phyloP scores from a whole-genome alignment of 164 flowering plant genomes.

The Aristolochia californica region DNA sequence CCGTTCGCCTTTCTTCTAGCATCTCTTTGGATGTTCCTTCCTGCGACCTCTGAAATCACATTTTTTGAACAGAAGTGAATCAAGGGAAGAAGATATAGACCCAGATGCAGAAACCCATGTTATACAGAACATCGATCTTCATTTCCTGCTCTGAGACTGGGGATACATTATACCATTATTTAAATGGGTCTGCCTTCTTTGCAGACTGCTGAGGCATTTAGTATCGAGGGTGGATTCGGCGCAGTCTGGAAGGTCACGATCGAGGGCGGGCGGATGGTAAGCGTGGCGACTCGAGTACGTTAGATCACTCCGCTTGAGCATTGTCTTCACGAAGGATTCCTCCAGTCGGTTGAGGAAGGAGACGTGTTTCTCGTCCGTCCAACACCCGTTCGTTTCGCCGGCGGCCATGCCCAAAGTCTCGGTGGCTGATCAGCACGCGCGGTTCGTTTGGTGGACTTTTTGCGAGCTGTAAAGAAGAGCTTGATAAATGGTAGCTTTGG shows the following conservation, averaged over 20 bases:
- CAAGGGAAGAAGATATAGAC: background rate
- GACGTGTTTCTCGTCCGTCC: slow-evolving; percentile 65
- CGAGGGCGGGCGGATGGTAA: slow-evolving; percentile 21
- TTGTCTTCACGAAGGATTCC: slow-evolving; percentile 46
- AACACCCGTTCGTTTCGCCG: slow-evolving; percentile 17
- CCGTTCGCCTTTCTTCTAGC: background rate
- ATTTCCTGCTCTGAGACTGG: too few relatives aligned
- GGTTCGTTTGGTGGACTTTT: too few relatives aligned
- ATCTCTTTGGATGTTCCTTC: background rate
- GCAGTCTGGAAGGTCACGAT: slow-evolving; percentile 44
- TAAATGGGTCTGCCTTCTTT: too few relatives aligned
- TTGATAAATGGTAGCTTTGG: too few relatives aligned
- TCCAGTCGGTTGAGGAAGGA: slow-evolving; percentile 41
- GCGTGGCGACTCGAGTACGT: too few relatives aligned
- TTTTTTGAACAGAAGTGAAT: too few relatives aligned
- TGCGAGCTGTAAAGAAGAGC: too few relatives aligned
- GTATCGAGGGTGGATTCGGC: slow-evolving; percentile 50
- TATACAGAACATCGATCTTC: slow-evolving; percentile 6
- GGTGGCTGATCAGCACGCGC: too few relatives aligned
- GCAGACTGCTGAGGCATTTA: too few relatives aligned
- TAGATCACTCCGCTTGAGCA: slow-evolving; percentile 3
- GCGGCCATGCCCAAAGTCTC: too few relatives aligned
- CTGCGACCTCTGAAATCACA: background rate
- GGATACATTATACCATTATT: too few relatives aligned
- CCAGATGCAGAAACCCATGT: background rate